These are phyloP conservation scores for Leptographium lundbergii DNA, from an alignment of 2,329 filamentous ascomycete genomes.

Conservation along the genomic window DNA sequence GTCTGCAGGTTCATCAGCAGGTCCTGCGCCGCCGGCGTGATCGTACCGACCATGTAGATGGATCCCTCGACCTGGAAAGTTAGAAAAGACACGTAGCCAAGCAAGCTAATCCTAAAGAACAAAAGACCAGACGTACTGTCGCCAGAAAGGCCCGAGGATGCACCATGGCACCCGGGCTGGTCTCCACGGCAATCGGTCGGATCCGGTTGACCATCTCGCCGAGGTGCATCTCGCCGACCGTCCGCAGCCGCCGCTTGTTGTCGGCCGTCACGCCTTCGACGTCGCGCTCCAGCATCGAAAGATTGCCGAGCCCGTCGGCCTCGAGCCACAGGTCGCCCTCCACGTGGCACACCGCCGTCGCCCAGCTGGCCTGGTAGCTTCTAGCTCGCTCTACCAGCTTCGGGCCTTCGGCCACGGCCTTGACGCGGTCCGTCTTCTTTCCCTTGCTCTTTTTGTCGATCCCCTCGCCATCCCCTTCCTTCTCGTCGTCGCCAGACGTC, in stretches of 20 bases:
- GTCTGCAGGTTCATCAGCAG: conserved; percentile 72
- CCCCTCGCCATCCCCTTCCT: conserved; percentile 20
- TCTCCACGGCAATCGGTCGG: conserved; percentile 55
- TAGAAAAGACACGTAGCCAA: not conserved
- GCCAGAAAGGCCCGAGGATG: conserved; percentile 76
- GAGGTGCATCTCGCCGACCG: conserved; percentile 70
- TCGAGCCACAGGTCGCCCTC: conserved; percentile 66
- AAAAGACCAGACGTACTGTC: conserved; percentile 51
- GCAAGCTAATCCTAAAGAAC: not conserved
- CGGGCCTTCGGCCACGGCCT: conserved; percentile 15
- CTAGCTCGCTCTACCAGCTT: conserved; percentile 62
- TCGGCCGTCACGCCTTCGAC: conserved; percentile 58
- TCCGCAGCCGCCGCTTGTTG: conserved; percentile 56
- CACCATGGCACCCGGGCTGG: conserved; percentile 52
- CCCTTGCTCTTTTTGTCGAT: conserved; percentile 11
- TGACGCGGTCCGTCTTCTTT: conserved; percentile 19
- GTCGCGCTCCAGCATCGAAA: conserved; percentile 70
- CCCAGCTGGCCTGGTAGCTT: conserved; percentile 73
- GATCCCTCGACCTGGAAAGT: conserved; percentile 66
- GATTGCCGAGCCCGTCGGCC: conserved; percentile 76
- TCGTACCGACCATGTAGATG: conserved; percentile 78
- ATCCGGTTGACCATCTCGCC: conserved; percentile 93
- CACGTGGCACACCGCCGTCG: conserved; percentile 63
- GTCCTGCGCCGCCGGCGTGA: conserved; percentile 60
- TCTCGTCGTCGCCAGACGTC: not conserved